phyloP scores from a whole-genome alignment of 148 eudicot species.

The Spergularia bocconei region DNA sequence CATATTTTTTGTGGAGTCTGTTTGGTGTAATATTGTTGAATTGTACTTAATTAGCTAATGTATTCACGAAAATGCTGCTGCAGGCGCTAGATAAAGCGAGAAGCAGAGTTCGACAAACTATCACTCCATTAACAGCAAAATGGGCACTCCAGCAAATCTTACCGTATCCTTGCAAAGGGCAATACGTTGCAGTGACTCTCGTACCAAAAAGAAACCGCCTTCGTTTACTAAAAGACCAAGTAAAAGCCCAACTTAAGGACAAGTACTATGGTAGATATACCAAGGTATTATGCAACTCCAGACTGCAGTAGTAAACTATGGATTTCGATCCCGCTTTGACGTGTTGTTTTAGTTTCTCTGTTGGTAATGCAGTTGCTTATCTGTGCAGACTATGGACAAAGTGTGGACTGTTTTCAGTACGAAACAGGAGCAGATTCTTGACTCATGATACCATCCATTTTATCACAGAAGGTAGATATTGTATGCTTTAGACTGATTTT shows the following conservation, averaged over 20 bases:
- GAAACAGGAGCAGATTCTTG: conserved; percentile 12
- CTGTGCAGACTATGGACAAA: conserved; percentile 29
- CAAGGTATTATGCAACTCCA: conserved; percentile 34
- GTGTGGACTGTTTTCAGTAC: conserved; percentile 26
- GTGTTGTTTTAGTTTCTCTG: neutral
- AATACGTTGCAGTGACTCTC: conserved; percentile 59
- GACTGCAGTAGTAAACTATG: too few species aligned
- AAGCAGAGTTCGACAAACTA: conserved; percentile 46
- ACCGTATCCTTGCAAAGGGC: conserved; percentile 78
- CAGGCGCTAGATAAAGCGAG: conserved; percentile 66
- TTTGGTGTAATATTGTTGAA: too few species aligned
- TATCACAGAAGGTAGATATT: neutral
- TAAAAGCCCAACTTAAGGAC: conserved; percentile 34
- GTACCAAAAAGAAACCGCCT: conserved; percentile 55
- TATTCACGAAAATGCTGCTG: conserved; percentile 14
- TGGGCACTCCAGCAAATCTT: conserved; percentile 64
- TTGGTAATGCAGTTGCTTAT: neutral
- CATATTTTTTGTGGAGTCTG: neutral
- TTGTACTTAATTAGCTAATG: too few species aligned
- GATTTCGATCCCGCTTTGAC: neutral
- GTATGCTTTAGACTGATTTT: neutral
- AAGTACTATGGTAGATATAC: conserved; percentile 41
- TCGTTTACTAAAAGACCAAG: conserved; percentile 37
- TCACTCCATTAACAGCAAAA: conserved; percentile 61
- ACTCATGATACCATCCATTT: neutral